phyloP scores from a whole-genome alignment of 805 yeast genomes.

The Lachancea thermotolerans region DNA sequence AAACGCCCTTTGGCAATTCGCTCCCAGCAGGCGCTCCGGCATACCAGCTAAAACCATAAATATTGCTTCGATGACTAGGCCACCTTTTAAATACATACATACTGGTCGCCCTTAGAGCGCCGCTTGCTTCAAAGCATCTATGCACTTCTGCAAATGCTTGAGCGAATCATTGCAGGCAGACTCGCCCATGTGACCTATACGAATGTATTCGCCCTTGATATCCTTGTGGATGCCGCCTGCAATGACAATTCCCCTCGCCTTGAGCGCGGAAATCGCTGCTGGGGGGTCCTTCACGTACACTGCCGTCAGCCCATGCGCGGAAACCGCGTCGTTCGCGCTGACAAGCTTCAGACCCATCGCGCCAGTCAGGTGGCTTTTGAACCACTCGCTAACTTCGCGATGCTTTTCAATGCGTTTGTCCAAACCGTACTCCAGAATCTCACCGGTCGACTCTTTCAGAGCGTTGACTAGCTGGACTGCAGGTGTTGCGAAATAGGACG shows the following conservation, averaged over 20 bases:
- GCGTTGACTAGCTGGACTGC: conserved; percentile 83
- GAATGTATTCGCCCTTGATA: conserved; percentile 73
- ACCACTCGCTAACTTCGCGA: conserved; percentile 50
- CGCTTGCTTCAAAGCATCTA: conserved; percentile 29
- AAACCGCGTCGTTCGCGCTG: conserved; percentile 40
- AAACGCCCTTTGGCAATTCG: too few relatives aligned
- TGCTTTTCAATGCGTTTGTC: conserved; percentile 60
- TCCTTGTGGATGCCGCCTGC: conserved; percentile 90
- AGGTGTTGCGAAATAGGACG: conserved; percentile 94
- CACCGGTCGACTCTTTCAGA: conserved; percentile 65
- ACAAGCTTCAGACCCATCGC: conserved; percentile 63
- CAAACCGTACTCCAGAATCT: conserved; percentile 54
- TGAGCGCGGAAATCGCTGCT: conserved; percentile 50
- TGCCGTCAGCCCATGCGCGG: conserved; percentile 87
- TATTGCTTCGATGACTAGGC: too few relatives aligned
- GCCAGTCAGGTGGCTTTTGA: conserved; percentile 51
- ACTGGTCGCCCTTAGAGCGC: not conserved
- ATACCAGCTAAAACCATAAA: too few relatives aligned
- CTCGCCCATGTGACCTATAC: conserved; percentile 96
- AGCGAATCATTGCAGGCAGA: conserved; percentile 52
- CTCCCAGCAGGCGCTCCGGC: too few relatives aligned
- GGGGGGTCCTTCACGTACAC: conserved; percentile 65
- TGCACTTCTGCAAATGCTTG: conserved; percentile 47
- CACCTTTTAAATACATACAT: too few relatives aligned
- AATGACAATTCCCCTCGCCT: conserved; percentile 61